These are phyloP conservation scores for Serendipita sp. DNA, from an alignment of 768 basidiomycete genomes.

Conservation along the genomic window DNA sequence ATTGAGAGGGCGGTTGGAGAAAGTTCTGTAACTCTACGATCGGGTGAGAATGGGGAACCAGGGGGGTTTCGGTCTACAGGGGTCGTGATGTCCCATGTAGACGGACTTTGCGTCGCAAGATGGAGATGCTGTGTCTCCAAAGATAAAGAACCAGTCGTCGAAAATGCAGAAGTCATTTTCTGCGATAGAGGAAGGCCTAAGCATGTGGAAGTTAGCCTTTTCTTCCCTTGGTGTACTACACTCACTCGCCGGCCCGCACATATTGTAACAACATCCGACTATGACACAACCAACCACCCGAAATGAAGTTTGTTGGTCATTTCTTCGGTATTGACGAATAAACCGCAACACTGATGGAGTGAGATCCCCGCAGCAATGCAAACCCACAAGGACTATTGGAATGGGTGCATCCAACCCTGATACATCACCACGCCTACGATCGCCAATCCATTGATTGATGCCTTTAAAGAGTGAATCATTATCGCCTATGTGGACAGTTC, in stretches of 20 bases:
- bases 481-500: slow-evolving; percentile 34
- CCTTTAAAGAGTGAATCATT: slow-evolving; percentile 28
- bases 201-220: background rate
- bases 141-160: slow-evolving; percentile 18
- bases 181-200: slow-evolving; percentile 42
- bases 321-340: slow-evolving; percentile 16
- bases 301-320: slow-evolving; percentile 11
- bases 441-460: slow-evolving; percentile 36
- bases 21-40: slow-evolving; percentile 13
- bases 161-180: slow-evolving; percentile 12
- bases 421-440: slow-evolving; percentile 8
- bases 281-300: slow-evolving; percentile 39
- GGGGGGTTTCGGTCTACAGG: background rate
- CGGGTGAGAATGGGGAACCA: background rate
- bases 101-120: slow-evolving; percentile 55
- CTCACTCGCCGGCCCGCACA: background rate
- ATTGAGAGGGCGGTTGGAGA: slow-evolving; percentile 31
- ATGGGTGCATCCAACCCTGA: slow-evolving; percentile 9
- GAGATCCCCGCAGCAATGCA: slow-evolving; percentile 64
- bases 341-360: slow-evolving; percentile 47
- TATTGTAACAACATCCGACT: slow-evolving; percentile 69
- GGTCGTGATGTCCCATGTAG: slow-evolving; percentile 14
- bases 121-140: slow-evolving; percentile 36
- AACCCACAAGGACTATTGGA: slow-evolving; percentile 46
- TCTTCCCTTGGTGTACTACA: background rate